Conservation (phyloP, 805 yeast species). For the Candida namnaoensis region DNA sequence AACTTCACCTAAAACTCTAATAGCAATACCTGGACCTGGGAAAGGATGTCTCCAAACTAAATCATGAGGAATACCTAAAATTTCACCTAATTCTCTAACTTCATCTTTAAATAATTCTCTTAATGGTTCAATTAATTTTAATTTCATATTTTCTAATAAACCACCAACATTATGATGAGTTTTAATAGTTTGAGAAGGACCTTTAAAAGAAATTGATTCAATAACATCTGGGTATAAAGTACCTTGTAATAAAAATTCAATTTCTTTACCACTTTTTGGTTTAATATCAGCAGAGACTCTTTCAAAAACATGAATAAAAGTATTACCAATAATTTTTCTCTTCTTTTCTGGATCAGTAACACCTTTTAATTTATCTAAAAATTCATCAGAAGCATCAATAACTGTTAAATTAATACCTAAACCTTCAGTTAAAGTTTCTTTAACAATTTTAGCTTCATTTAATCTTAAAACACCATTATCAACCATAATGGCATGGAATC, state of each 20-base stretch:
- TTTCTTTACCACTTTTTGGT: slow-evolving; percentile 83
- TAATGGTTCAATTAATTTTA: slow-evolving; percentile 96
- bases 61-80: slow-evolving; percentile 92
- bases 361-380: slow-evolving; percentile 79
- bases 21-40: slow-evolving; percentile 99
- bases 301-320: slow-evolving; percentile 95
- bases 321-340: slow-evolving; percentile 97
- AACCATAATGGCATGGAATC: slow-evolving; percentile 97
- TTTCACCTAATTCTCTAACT: slow-evolving; percentile 92
- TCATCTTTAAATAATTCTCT: slow-evolving; percentile 99
- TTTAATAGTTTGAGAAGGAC: slow-evolving; percentile 98
- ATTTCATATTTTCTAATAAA: slow-evolving; percentile 93
- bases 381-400: slow-evolving; percentile 88
- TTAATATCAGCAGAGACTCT: slow-evolving; percentile 88
- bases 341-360: slow-evolving; percentile 98
- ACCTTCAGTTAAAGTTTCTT: slow-evolving; percentile 85
- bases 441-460: slow-evolving; percentile 85
- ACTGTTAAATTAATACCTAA: slow-evolving; percentile 92
- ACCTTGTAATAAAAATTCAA: slow-evolving; percentile 92
- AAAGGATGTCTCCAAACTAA: slow-evolving; percentile 99
- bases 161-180: slow-evolving; percentile 99
- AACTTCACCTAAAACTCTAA: slow-evolving; percentile 96
- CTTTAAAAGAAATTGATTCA: slow-evolving; percentile 97
- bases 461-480: slow-evolving; percentile 97
- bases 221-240: slow-evolving; percentile 97